phyloP scores from a whole-genome alignment of 345 rosid genomes.

The Chamaenerion angustifolium region DNA sequence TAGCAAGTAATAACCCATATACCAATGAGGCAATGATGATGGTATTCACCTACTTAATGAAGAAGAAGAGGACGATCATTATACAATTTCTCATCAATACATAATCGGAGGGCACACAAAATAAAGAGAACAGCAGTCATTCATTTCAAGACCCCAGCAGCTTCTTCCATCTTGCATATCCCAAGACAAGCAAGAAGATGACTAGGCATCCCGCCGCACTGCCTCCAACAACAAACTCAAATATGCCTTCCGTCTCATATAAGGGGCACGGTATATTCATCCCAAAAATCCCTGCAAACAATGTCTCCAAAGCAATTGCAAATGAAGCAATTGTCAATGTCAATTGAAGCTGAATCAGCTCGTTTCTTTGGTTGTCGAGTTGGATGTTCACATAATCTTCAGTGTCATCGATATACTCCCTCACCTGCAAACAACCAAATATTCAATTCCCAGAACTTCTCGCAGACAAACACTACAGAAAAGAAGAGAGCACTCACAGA shows the following conservation, averaged over 20 bases:
- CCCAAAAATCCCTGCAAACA: constrained; percentile 49
- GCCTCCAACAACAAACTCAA: constrained; percentile 41
- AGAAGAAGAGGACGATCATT: background rate
- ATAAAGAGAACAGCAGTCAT: background rate
- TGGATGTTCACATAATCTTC: constrained; percentile 92
- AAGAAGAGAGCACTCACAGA: constrained; percentile 36
- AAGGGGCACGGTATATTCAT: constrained; percentile 64
- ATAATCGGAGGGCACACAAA: background rate
- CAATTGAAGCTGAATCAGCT: constrained; percentile 80
- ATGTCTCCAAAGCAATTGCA: constrained; percentile 54
- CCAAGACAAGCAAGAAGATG: constrained; percentile 58
- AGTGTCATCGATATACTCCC: constrained; percentile 89
- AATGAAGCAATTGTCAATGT: constrained; percentile 65
- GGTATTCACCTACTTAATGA: too few species aligned
- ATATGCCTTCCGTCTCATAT: constrained; percentile 27
- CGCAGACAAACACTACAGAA: background rate
- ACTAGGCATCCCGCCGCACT: constrained; percentile 29
- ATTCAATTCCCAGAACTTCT: background rate
- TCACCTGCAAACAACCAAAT: constrained; percentile 35
- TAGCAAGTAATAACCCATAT: too few species aligned
- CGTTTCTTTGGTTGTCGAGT: constrained; percentile 78
- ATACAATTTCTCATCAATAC: background rate
- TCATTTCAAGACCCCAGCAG: constrained; percentile 46
- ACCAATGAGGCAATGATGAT: too few species aligned
- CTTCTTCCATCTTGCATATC: constrained; percentile 94